Conservation (phyloP, 805 yeast genomes). For the Candida oleophila region DNA sequence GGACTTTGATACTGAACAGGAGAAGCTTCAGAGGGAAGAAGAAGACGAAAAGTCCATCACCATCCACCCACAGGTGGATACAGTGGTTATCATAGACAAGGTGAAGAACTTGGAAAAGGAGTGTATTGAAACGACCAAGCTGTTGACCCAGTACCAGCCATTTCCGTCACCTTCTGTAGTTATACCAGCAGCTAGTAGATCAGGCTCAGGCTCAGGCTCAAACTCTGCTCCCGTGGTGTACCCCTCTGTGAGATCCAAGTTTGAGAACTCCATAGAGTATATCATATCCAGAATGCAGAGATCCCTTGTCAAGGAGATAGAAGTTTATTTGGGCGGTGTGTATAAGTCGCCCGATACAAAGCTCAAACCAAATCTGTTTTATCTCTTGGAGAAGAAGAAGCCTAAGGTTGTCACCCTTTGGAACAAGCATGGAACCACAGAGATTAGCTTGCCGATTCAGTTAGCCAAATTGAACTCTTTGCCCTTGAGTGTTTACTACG, state of each 20-base stretch:
- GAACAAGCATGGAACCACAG: slow-evolving; percentile 4
- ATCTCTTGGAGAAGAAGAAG: slow-evolving; percentile 23
- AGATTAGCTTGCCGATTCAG: slow-evolving; percentile 5
- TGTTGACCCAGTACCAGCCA: neutral
- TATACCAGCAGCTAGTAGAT: neutral
- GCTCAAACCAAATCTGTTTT: slow-evolving; percentile 30
- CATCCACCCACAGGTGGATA: slow-evolving; percentile 16
- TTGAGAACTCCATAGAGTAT: neutral
- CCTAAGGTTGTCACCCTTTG: slow-evolving; percentile 4
- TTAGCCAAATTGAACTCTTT: slow-evolving; percentile 4
- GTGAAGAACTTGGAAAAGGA: slow-evolving; percentile 5
- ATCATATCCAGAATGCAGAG: neutral
- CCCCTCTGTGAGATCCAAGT: neutral
- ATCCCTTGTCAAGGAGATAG: slow-evolving; percentile 12
- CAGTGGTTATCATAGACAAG: neutral
- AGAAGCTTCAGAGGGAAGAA: slow-evolving; percentile 5
- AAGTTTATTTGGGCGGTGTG: slow-evolving; percentile 14
- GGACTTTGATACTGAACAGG: slow-evolving; percentile 26
- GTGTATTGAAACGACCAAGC: slow-evolving; percentile 1
- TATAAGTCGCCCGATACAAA: neutral
- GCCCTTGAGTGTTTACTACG: slow-evolving; percentile 9
- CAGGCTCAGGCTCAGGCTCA: neutral
- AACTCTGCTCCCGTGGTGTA: neutral
- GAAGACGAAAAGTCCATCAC: slow-evolving; percentile 12
- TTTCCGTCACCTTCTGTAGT: neutral